Evolutionary conservation across 495 filamentous ascomycete species (phyloP).

Genomic region (Hapsidospora chrysogenum): DNA sequence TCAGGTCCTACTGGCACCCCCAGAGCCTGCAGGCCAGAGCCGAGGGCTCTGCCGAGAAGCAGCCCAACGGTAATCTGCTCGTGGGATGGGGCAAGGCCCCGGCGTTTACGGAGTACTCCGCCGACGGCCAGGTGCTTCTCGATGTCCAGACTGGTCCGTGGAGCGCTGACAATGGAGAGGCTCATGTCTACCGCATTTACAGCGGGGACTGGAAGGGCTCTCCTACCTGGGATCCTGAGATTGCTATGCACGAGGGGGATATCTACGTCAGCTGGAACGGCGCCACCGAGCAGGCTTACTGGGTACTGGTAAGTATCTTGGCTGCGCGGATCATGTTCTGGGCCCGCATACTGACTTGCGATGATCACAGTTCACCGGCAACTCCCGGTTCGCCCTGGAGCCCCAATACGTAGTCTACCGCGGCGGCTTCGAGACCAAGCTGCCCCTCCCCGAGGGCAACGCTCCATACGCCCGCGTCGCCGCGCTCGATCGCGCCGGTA

Average conservation of each 20-base stretch:
- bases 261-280: conserved; percentile 16
- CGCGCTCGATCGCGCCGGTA: background rate
- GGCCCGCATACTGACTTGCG: too few species aligned
- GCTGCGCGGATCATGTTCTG: background rate
- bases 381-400: background rate
- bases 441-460: background rate
- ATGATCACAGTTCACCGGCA: too few species aligned
- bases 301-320: conserved; percentile 9
- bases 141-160: conserved; percentile 10
- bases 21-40: conserved; percentile 12
- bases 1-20: conserved; percentile 8
- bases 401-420: background rate
- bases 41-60: conserved; percentile 28
- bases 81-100: conserved; percentile 31
- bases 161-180: conserved; percentile 1
- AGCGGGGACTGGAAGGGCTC: conserved; percentile 11
- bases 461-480: background rate
- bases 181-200: conserved; percentile 8
- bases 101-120: conserved; percentile 28
- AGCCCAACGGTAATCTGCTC: conserved; percentile 28
- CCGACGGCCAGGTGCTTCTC: conserved; percentile 9
- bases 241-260: conserved; percentile 3
- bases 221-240: conserved; percentile 8
- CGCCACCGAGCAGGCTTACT: conserved; percentile 10
- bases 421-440: background rate